A percentile compares a stretch with the other conserved stretches of the same genome.
Conservation (phyloP, 495 filamentous ascomycete genomes). For the Xylaria cubensis region DNA sequence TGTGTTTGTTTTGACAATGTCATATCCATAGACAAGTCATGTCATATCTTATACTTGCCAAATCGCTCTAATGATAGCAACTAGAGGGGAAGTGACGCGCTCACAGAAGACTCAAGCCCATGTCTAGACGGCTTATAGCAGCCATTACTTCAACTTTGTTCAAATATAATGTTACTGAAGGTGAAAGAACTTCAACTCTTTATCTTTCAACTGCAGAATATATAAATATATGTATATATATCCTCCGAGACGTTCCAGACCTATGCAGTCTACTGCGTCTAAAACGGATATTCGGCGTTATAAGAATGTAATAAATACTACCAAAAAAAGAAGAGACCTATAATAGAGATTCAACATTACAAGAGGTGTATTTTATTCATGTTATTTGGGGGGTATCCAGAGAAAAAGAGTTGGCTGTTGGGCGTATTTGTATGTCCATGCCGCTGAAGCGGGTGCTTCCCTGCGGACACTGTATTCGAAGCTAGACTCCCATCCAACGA, state of each 20-base stretch:
- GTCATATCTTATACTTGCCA: too few species aligned
- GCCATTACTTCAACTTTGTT: background rate
- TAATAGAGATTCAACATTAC: conserved; percentile 24
- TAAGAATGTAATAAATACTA: conserved; percentile 18
- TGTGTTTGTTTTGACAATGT: background rate
- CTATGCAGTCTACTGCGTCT: conserved; percentile 21
- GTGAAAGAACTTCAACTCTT: background rate
- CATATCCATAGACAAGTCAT: background rate
- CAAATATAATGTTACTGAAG: background rate
- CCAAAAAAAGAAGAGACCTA: conserved; percentile 1
- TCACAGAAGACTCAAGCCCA: background rate
- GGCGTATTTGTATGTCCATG: conserved; percentile 3
- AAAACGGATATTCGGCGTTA: conserved; percentile 14
- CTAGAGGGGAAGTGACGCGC: background rate
- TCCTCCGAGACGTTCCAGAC: conserved; percentile 18
- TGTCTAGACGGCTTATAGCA: background rate
- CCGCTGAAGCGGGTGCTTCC: conserved; percentile 2
- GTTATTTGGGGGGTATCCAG: conserved; percentile 27
- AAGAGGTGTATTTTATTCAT: conserved; percentile 20
- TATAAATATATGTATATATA: background rate
- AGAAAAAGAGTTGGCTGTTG: conserved; percentile 9
- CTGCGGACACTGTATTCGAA: conserved; percentile 4
- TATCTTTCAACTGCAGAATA: conserved; percentile 13
- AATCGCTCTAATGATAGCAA: background rate
- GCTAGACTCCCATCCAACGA: conserved; percentile 12